These are phyloP conservation scores for Monilinia fructigena DNA, from an alignment of 2,329 filamentous ascomycete species.

Conservation along the genomic window DNA sequence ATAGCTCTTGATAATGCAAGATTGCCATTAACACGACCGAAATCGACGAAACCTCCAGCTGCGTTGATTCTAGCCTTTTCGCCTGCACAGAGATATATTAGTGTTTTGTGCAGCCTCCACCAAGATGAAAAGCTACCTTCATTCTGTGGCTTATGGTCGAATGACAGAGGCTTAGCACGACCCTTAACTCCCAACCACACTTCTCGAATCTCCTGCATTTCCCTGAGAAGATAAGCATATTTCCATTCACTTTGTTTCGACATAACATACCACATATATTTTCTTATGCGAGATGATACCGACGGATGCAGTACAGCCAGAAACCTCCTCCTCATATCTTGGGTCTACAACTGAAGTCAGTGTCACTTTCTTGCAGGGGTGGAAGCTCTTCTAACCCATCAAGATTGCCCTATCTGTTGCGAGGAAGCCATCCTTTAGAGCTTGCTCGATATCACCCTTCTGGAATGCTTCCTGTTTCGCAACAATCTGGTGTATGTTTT, in stretches of 20 bases:
- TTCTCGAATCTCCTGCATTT: conserved; percentile 94
- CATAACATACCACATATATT: conserved; percentile 82
- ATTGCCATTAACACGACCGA: conserved; percentile 97
- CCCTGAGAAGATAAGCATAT: conserved; percentile 52
- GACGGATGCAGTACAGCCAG: conserved; percentile 93
- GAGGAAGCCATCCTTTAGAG: conserved; percentile 94
- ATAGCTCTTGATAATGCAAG: conserved; percentile 94
- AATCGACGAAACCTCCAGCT: conserved; percentile 96
- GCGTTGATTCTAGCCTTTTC: conserved; percentile 96
- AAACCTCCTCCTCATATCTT: conserved; percentile 96
- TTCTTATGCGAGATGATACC: conserved; percentile 85
- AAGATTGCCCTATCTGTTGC: conserved; percentile 95
- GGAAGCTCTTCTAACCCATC: conserved; percentile 63
- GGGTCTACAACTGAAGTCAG: conserved; percentile 65
- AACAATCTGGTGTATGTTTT: conserved; percentile 91
- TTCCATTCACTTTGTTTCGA: conserved; percentile 34
- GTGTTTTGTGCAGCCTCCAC: conserved; percentile 29
- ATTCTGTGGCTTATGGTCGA: conserved; percentile 98
- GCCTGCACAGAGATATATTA: conserved; percentile 51
- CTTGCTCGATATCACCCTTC: conserved; percentile 87
- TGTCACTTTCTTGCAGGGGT: conserved; percentile 23
- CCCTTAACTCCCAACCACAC: conserved; percentile 93
- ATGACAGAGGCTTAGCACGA: conserved; percentile 94
- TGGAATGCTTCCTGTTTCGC: conserved; percentile 94
- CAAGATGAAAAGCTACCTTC: conserved; percentile 61